Conservation (phyloP, 208 protist species). For the Wallacemonas rigidus region DNA sequence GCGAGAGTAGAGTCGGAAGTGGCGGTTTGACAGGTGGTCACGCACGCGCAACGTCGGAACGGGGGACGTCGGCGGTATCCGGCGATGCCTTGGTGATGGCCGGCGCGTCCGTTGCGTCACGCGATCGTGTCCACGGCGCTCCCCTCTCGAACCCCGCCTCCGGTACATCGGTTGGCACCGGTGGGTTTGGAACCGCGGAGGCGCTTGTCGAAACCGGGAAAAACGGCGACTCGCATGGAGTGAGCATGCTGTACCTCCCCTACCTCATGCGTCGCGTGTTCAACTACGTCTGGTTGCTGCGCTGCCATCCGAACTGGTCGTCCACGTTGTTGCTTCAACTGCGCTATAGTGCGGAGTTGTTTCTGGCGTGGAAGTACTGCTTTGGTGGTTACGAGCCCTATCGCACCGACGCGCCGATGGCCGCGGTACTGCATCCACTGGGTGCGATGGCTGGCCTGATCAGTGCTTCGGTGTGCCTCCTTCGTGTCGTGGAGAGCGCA, state of each 20-base stretch:
- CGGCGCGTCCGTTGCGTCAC: neutral
- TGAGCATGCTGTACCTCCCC: constrained; percentile 68
- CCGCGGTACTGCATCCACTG: constrained; percentile 49
- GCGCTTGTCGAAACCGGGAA: neutral
- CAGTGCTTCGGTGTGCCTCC: constrained; percentile 62
- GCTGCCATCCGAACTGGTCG: constrained; percentile 71
- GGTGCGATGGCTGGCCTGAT: constrained; percentile 71
- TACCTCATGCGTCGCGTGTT: constrained; percentile 77
- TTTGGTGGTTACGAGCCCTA: constrained; percentile 72
- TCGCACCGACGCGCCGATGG: constrained; percentile 55
- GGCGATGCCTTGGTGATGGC: no score
- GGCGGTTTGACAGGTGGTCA: neutral
- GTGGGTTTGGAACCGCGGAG: neutral
- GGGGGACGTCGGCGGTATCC: no score
- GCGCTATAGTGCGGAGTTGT: constrained; percentile 80
- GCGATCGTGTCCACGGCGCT: neutral
- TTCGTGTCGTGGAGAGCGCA: constrained; percentile 75
- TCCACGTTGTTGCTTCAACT: constrained; percentile 73
- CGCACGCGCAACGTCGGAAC: no score
- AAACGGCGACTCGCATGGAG: constrained; percentile 3
- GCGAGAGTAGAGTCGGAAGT: neutral
- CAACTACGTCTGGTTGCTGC: constrained; percentile 80
- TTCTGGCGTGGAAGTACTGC: constrained; percentile 82
- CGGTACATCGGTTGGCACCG: neutral
- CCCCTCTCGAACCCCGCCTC: neutral